Evolutionary conservation across 768 basidiomycete species (phyloP).

Genomic region (Mycena vulgaris): DNA sequence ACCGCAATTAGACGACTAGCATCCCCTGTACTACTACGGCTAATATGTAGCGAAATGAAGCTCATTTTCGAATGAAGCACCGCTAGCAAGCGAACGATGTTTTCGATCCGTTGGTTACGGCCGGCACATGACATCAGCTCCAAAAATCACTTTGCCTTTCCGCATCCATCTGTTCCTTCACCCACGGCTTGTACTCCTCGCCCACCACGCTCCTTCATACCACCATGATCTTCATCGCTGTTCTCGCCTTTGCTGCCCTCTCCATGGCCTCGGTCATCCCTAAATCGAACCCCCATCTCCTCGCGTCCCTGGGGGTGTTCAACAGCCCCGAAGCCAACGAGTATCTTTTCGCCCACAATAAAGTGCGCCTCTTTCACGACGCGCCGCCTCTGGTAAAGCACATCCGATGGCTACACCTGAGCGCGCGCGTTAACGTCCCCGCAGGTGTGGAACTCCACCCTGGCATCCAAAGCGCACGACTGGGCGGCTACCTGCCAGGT

Average conservation of each 20-base stretch:
- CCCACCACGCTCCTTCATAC: constrained; percentile 55
- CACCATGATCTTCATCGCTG: constrained; percentile 48
- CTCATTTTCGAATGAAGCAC: no score
- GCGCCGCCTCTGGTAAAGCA: constrained; percentile 56
- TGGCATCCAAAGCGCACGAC: constrained; percentile 62
- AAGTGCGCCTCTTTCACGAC: constrained; percentile 58
- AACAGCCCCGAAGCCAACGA: constrained; percentile 11
- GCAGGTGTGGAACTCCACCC: constrained; percentile 60
- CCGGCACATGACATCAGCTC: background rate
- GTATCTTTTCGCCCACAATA: constrained; percentile 63
- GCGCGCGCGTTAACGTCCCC: background rate
- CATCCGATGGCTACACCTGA: background rate
- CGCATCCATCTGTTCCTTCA: background rate
- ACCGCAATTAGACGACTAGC: no score
- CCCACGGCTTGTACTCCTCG: constrained; percentile 41
- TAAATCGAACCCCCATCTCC: constrained; percentile 26
- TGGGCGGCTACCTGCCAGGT: constrained; percentile 70
- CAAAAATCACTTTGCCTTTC: background rate
- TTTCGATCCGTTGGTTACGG: constrained; percentile 4
- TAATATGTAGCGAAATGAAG: background rate
- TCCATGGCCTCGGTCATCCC: constrained; percentile 39
- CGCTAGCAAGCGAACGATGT: no score
- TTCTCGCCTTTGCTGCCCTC: constrained; percentile 45
- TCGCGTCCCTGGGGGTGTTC: constrained; percentile 29
- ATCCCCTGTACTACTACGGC: background rate